phyloP scores from a whole-genome alignment of 371 early-diverging fungal species.

The Nematocida displodere region DNA sequence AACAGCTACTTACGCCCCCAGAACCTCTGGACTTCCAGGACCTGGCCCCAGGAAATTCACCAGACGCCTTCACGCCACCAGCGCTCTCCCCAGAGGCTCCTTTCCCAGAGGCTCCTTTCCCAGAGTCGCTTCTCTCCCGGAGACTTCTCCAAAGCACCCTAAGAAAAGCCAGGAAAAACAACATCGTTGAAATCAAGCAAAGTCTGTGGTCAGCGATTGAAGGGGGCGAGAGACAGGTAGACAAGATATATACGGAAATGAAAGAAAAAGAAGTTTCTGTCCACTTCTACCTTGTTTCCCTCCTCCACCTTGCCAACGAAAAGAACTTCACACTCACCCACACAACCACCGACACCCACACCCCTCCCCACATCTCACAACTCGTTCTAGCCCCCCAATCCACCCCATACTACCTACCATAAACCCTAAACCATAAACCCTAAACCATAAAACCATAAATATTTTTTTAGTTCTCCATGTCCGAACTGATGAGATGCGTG shows the following conservation, averaged over 20 bases:
- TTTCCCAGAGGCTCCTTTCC: neutral
- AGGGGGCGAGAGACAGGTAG: constrained; percentile 37
- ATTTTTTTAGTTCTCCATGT: constrained; percentile 41
- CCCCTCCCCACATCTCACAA: neutral
- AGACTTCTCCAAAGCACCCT: constrained; percentile 46
- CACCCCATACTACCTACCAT: neutral
- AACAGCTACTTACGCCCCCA: neutral
- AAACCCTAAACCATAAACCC: neutral
- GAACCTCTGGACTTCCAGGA: too few species aligned
- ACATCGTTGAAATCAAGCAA: constrained; percentile 37
- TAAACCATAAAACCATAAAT: neutral
- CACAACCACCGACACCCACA: too few species aligned
- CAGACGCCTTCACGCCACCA: neutral
- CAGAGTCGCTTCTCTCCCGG: constrained; percentile 28
- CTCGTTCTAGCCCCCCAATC: neutral
- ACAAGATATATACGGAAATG: constrained; percentile 23
- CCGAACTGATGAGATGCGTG: constrained; percentile 13
- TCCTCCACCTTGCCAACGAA: constrained; percentile 65
- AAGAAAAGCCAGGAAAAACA: constrained; percentile 33
- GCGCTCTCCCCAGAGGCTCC: neutral
- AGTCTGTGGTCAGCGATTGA: constrained; percentile 22
- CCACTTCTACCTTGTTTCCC: constrained; percentile 63
- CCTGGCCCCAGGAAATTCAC: too few species aligned
- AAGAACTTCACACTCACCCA: too few species aligned
- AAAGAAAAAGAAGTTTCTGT: constrained; percentile 60